A percentile compares a stretch with the other conserved stretches of the same genome.
Conservation (phyloP, 208 protist species). For the Leishmania braziliensis region DNA sequence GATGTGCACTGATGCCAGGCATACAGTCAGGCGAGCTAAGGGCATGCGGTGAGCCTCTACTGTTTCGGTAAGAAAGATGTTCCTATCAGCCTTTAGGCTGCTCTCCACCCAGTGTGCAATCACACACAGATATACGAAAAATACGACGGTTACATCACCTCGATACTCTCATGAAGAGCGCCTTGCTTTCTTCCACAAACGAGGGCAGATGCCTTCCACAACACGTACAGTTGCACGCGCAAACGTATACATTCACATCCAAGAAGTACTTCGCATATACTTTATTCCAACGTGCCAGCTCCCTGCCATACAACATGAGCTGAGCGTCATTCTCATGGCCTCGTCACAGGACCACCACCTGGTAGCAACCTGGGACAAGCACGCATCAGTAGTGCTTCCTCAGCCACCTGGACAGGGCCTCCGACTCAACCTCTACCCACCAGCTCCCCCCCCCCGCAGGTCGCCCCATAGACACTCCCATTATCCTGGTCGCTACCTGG, state of each 20-base stretch:
- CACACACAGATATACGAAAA: background rate
- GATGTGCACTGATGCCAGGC: background rate
- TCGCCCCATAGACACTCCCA: background rate
- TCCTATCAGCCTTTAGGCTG: background rate
- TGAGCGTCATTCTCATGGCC: background rate
- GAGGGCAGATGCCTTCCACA: background rate
- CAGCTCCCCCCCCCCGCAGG: background rate
- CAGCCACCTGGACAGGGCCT: background rate
- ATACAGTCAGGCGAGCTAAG: background rate
- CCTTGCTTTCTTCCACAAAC: background rate
- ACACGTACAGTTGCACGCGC: background rate
- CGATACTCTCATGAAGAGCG: background rate
- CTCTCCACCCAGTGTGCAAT: background rate
- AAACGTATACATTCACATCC: background rate
- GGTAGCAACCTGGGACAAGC: background rate
- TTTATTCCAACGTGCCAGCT: background rate
- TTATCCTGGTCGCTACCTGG: background rate
- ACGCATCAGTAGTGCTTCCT: background rate
- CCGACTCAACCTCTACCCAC: background rate
- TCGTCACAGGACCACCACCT: background rate
- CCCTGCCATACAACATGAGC: background rate
- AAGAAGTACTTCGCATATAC: background rate
- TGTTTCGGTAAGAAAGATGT: background rate
- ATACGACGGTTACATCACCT: background rate
- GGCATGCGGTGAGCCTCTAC: background rate